phyloP scores from a whole-genome alignment of 306 rosid species.

The Medicago lupulina region DNA sequence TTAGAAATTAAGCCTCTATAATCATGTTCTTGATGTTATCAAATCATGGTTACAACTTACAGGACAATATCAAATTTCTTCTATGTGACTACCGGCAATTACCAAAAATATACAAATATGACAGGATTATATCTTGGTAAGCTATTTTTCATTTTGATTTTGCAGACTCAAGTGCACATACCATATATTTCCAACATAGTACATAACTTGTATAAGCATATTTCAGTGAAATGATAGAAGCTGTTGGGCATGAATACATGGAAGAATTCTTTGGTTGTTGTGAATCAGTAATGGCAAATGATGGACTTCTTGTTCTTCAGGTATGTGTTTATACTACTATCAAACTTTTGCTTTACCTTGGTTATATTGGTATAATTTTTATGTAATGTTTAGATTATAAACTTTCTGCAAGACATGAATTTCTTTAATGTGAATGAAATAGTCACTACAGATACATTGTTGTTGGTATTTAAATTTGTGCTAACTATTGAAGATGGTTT shows the following conservation, averaged over 20 bases:
- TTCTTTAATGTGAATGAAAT: conserved; percentile 19
- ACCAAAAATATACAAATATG: conserved; percentile 59
- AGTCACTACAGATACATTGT: neutral
- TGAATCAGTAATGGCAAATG: conserved; percentile 70
- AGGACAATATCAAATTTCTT: conserved; percentile 76
- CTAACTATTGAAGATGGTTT: conserved; percentile 40
- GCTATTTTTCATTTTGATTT: conserved; percentile 31
- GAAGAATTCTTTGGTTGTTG: conserved; percentile 79
- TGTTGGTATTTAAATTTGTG: conserved; percentile 18
- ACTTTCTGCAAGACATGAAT: neutral
- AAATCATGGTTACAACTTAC: conserved; percentile 22
- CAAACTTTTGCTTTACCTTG: neutral
- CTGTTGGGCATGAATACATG: conserved; percentile 86
- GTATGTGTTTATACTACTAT: conserved; percentile 39
- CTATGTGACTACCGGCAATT: conserved; percentile 86
- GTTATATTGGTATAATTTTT: neutral
- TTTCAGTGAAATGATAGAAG: conserved; percentile 88
- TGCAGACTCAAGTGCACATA: neutral
- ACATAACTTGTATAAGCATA: conserved; percentile 34
- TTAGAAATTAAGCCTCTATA: too few species aligned
- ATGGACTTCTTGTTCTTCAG: conserved; percentile 83
- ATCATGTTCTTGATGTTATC: neutral
- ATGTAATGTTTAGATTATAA: neutral
- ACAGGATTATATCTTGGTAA: conserved; percentile 91
- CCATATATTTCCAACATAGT: conserved; percentile 5